phyloP scores from a whole-genome alignment of 305 asterid genomes.

The Withania somnifera region DNA sequence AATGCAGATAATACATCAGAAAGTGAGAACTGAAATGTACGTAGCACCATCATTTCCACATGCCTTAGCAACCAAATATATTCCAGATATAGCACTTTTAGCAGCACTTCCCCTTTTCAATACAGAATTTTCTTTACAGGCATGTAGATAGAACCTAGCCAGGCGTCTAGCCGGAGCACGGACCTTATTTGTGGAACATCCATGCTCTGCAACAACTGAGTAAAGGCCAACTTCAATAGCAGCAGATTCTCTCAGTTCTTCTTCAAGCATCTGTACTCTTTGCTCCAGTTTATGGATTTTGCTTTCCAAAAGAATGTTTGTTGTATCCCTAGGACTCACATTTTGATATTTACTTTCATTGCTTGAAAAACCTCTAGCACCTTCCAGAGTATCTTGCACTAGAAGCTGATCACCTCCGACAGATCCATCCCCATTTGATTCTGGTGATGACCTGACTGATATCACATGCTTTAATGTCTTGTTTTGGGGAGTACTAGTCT shows the following conservation, averaged over 20 bases:
- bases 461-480: slow-evolving; percentile 34
- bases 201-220: slow-evolving; percentile 79
- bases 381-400: slow-evolving; percentile 21
- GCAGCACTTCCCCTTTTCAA: slow-evolving; percentile 72
- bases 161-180: slow-evolving; percentile 91
- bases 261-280: slow-evolving; percentile 62
- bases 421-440: not conserved
- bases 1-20: not conserved
- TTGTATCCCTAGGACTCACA: slow-evolving; percentile 1
- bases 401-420: slow-evolving; percentile 17
- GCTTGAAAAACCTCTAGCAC: not conserved
- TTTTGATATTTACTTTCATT: not conserved
- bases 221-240: slow-evolving; percentile 72
- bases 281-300: slow-evolving; percentile 36
- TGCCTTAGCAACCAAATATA: slow-evolving; percentile 78
- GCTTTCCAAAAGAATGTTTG: slow-evolving; percentile 21
- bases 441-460: slow-evolving; percentile 27
- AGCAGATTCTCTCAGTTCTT: slow-evolving; percentile 77
- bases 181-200: slow-evolving; percentile 57
- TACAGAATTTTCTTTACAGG: slow-evolving; percentile 39
- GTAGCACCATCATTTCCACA: slow-evolving; percentile 94
- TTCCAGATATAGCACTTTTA: slow-evolving; percentile 67
- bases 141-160: slow-evolving; percentile 67
- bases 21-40: slow-evolving; percentile 18
- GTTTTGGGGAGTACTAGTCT: not conserved